Evolutionary conservation across 805 yeast genomes (phyloP).

Genomic region (Ogataea kodamae): DNA sequence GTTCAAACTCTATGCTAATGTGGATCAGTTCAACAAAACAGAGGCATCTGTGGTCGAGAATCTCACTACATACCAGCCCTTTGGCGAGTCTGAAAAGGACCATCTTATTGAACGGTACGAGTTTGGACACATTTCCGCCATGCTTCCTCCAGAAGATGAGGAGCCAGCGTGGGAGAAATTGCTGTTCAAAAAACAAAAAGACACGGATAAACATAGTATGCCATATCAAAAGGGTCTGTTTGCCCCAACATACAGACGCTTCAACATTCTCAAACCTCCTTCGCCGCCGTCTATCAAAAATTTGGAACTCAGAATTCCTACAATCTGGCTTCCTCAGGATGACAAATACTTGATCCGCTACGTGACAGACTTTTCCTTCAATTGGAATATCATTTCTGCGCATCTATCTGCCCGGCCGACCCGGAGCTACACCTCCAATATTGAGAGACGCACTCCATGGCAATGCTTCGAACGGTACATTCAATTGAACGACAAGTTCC

Average conservation of each 20-base stretch:
- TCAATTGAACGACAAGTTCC: conserved; percentile 86
- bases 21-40: conserved; percentile 40
- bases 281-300: conserved; percentile 82
- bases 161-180: conserved; percentile 56
- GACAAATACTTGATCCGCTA: conserved; percentile 75
- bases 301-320: conserved; percentile 80
- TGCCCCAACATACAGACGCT: conserved; percentile 49
- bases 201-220: conserved; percentile 39
- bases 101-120: conserved; percentile 29
- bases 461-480: conserved; percentile 96
- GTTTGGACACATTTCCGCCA: conserved; percentile 58
- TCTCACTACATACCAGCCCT: conserved; percentile 46
- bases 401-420: conserved; percentile 67
- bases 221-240: conserved; percentile 54
- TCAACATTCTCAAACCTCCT: conserved; percentile 77
- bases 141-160: conserved; percentile 63
- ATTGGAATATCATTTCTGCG: conserved; percentile 90
- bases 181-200: conserved; percentile 46
- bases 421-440: conserved; percentile 73
- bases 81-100: conserved; percentile 35
- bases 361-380: conserved; percentile 82
- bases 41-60: conserved; percentile 47
- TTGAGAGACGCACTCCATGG: conserved; percentile 97
- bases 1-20: conserved; percentile 44
- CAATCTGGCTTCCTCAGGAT: conserved; percentile 95